Base-by-base conservation (phyloP, 225 moss, liverwort and hornwort genomes). In the Lunularia cruciata region DNA sequence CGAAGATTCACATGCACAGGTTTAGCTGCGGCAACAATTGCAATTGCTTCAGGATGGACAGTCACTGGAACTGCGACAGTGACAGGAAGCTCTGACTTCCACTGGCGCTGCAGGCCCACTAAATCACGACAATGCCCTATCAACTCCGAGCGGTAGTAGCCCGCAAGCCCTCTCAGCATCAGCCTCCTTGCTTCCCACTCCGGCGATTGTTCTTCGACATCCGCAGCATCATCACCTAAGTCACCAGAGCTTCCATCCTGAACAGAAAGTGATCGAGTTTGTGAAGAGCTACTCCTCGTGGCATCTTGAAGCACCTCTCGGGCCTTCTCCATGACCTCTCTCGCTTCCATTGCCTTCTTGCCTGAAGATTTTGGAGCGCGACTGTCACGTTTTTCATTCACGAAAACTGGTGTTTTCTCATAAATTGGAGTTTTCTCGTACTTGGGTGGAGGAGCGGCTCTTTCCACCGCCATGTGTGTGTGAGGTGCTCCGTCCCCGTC, bases 161-260 rank as follows among this genome's bases (percentile, higher is more conserved):
- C 85, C 56, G 85, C 87, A 70, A 90, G 67, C 35, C 87, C 83
- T 75, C 83, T 90, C 30, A 90, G 81, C 89, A 90, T 87, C 23
- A 75, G 70, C 56, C 81, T 87, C 57, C 89, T 87, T 20, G 30
- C 83, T 83, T 19, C 47, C 67, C 18, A 35, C 23, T 72, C 39
- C 35, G 26, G 58, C 35, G 48, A 74, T 72, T 70, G 73, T 45
- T 70, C 76, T 55, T 68, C 69, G 2, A 76, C 46, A 30, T 79
- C 76, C 61, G 82, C 76, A 32, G 79, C 70, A 43, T 78, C 77
- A 48, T 84, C 88, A 20, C 79, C 70, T 35, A 84, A 77, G 83
- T 84, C 83, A 32, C 84, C 69, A 12, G 38, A 39, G 56, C 69
- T 69, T n/a, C 54, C 38, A 28, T 57, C 69, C 26, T 27, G 55